Base-by-base conservation (phyloP, 495 filamentous ascomycete species). In the Friedmanniomyces simplex region DNA sequence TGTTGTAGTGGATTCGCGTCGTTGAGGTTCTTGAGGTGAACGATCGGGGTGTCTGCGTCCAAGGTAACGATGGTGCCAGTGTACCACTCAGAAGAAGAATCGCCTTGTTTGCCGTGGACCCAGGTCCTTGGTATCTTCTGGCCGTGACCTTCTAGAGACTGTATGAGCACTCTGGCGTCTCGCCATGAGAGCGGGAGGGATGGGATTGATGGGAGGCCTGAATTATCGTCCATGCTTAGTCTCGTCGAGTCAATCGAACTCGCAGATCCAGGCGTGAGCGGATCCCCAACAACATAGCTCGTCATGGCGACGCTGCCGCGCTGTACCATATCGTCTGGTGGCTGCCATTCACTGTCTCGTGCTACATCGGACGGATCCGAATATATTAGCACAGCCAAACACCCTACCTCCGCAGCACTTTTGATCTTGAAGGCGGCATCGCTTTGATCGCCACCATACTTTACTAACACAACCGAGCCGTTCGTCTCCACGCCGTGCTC, bases 311-410 rank as follows among this genome's bases (percentile, higher is more conserved):
- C 93, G n/a, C 79, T 75, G 28, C 87, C 91, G 55, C 90, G 74
- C 63, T 91, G 89, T 1, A 96, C 87, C 16, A 83, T 85, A 67
- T 89, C 87, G 13, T 76, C 77, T 0, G 90, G 87, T 78, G 90
- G 84, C 66, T 72, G 88, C 55, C 80, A 91, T 0, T 76, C 73
- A 3, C 82, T 75, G 1, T 86, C 88, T 50, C 78, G 90, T 10
- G 87, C 88, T 64, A 94, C 85, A 47, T 95, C 83, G 0, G 77
- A 74, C 0, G 89, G 91, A 69, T 96, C 91, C 36, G 84, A 91
- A 72, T 95, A 98, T 58, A 95, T 88, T 36, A 98, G 81, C 63
- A 88, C 93, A 2, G 91, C 93, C 1, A 76, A 82, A 53, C 87
- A 91, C 1, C 91, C 93, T 1, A 82, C 83, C 55, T 86, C 64